phyloP scores from a whole-genome alignment of 306 rosid genomes.

The Rubus idaeus region DNA sequence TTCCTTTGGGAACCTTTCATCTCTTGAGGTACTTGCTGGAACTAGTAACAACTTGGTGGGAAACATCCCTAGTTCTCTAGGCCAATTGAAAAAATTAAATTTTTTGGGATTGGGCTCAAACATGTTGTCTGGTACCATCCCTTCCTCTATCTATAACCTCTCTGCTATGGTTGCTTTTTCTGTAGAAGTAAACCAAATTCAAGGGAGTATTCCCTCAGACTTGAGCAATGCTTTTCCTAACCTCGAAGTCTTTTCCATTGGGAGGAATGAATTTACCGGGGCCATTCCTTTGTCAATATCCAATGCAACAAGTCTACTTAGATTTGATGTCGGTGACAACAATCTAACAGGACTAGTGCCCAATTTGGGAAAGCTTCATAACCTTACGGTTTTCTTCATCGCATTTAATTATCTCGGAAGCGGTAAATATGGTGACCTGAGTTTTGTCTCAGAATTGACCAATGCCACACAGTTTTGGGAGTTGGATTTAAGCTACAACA shows the following conservation, averaged over 20 bases:
- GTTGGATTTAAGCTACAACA: background rate
- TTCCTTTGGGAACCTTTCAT: constrained; percentile 11
- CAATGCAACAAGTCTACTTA: too few species aligned
- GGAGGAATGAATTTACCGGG: background rate
- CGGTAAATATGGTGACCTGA: background rate
- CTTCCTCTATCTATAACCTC: background rate
- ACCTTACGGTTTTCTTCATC: too few species aligned
- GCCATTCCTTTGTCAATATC: background rate
- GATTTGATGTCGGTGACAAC: too few species aligned
- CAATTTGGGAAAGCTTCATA: too few species aligned
- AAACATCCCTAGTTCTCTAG: background rate
- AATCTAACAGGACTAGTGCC: too few species aligned
- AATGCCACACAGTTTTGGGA: background rate
- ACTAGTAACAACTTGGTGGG: constrained; percentile 10
- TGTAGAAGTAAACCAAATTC: background rate
- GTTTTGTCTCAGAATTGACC: background rate
- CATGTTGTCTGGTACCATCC: background rate
- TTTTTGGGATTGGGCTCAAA: accelerated
- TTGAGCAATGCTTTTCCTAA: background rate
- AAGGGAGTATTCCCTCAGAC: background rate
- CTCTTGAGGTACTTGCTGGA: background rate
- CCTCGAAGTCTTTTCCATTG: background rate
- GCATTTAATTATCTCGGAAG: too few species aligned
- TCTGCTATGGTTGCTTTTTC: background rate
- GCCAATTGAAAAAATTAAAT: background rate